phyloP scores from a whole-genome alignment of 352 stramenopile genomes.

The Pythium plurisporium region DNA sequence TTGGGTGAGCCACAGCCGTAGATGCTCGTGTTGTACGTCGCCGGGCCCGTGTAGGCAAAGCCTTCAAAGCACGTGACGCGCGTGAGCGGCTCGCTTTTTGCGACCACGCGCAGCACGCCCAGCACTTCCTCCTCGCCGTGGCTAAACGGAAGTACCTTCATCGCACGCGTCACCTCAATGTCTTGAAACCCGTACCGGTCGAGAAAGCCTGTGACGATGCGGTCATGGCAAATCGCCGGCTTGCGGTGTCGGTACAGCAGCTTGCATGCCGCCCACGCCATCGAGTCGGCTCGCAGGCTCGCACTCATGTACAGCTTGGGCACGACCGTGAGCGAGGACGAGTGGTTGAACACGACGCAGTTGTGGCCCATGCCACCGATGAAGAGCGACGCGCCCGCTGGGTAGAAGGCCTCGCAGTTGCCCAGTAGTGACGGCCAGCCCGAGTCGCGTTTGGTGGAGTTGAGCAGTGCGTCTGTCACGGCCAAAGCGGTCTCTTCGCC shows the following conservation, averaged over 20 bases:
- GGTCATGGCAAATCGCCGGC: constrained; percentile 52
- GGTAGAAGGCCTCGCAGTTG: constrained; percentile 26
- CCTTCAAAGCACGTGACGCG: constrained; percentile 41
- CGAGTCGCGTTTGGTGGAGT: constrained; percentile 17
- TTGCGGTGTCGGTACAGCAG: constrained; percentile 45
- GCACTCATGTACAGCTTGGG: constrained; percentile 36
- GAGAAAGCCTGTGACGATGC: constrained; percentile 44
- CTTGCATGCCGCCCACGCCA: constrained; percentile 55
- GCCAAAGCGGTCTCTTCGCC: neutral
- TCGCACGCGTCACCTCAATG: constrained; percentile 11
- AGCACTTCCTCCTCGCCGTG: constrained; percentile 48
- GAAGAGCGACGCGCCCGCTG: constrained; percentile 5
- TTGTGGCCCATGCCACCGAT: constrained; percentile 17
- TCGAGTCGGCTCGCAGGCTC: constrained; percentile 41
- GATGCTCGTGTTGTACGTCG: constrained; percentile 22
- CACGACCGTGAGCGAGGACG: constrained; percentile 21
- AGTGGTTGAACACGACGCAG: constrained; percentile 16
- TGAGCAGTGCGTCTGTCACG: constrained; percentile 16
- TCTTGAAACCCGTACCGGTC: constrained; percentile 38
- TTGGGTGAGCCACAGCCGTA: constrained; percentile 14
- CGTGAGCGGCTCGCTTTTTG: constrained; percentile 33
- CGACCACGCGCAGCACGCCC: constrained; percentile 42
- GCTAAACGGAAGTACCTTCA: constrained; percentile 36
- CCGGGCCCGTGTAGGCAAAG: constrained; percentile 27
- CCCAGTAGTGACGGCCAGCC: constrained; percentile 32